These are phyloP conservation scores for Apophysomyces trapeziformis DNA, from an alignment of 371 early-diverging fungal genomes.

Conservation along the genomic window DNA sequence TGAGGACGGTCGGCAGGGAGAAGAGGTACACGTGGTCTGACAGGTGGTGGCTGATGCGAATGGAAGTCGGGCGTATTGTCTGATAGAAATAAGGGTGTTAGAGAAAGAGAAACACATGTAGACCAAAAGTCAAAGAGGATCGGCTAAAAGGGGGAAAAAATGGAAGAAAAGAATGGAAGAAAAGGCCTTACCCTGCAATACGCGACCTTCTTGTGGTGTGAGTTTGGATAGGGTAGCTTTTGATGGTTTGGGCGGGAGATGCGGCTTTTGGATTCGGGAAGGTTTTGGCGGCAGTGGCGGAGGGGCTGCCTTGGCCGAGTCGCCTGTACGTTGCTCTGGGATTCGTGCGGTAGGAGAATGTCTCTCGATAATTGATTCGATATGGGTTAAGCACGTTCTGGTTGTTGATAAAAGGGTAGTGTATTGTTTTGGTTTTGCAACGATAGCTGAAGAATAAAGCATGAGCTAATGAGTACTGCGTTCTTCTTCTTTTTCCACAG, in stretches of 20 bases:
- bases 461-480: not conserved
- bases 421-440: slow-evolving; percentile 48
- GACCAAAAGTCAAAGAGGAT: too few species aligned
- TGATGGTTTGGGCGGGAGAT: slow-evolving; percentile 44
- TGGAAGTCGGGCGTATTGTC: slow-evolving; percentile 25
- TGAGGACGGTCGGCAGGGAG: slow-evolving; percentile 14
- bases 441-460: slow-evolving; percentile 37
- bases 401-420: slow-evolving; percentile 35
- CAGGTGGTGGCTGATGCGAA: slow-evolving; percentile 11
- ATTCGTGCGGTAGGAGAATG: slow-evolving; percentile 26
- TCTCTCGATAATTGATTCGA: slow-evolving; percentile 42
- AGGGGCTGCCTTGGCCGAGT: slow-evolving; percentile 17
- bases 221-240: slow-evolving; percentile 23
- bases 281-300: slow-evolving; percentile 52
- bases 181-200: slow-evolving; percentile 27
- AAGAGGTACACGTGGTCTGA: slow-evolving; percentile 12
- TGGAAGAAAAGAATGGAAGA: too few species aligned
- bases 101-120: slow-evolving; percentile 1
- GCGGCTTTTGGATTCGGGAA: slow-evolving; percentile 39
- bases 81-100: slow-evolving; percentile 11
- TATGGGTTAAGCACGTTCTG: slow-evolving; percentile 42
- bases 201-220: slow-evolving; percentile 22
- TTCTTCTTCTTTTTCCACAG: not conserved
- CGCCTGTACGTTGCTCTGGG: slow-evolving; percentile 21
- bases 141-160: too few species aligned